A percentile compares a stretch with the other conserved stretches of the same genome.
Conservation (phyloP, 805 yeast species). For the Tetrapisispora namnaoensis region DNA sequence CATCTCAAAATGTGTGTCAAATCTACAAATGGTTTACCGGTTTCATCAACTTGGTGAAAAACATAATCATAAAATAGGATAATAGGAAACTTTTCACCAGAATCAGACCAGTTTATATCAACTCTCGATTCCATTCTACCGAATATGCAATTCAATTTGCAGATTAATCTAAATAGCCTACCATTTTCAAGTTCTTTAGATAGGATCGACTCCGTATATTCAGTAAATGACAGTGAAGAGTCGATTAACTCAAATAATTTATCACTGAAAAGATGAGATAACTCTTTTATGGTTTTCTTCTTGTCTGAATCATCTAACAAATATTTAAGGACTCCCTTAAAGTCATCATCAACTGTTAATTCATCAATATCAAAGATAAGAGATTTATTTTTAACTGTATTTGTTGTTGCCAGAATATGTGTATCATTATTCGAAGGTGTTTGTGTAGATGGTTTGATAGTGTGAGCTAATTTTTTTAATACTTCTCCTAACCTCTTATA, state of each 20-base stretch:
- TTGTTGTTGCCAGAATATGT: conserved; percentile 1
- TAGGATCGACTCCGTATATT: conserved; percentile 51
- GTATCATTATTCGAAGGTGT: conserved; percentile 5
- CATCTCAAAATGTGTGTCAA: conserved; percentile 69
- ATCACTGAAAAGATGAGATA: conserved; percentile 35
- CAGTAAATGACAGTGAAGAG: conserved; percentile 42
- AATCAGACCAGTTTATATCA: conserved; percentile 56
- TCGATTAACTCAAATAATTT: conserved; percentile 40
- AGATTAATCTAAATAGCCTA: conserved; percentile 67
- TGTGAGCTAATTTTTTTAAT: conserved; percentile 26
- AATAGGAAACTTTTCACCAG: conserved; percentile 65
- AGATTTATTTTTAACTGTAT: neutral
- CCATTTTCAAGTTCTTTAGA: conserved; percentile 79
- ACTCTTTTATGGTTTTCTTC: conserved; percentile 23
- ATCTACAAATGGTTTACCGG: conserved; percentile 70
- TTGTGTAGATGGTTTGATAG: conserved; percentile 1
- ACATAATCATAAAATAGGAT: conserved; percentile 73
- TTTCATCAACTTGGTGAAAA: conserved; percentile 73
- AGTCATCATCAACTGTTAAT: conserved; percentile 33
- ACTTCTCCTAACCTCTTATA: conserved; percentile 48
- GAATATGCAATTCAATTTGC: conserved; percentile 69
- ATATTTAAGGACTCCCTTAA: conserved; percentile 37
- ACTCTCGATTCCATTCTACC: conserved; percentile 60
- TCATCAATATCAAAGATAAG: conserved; percentile 3
- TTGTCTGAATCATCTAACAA: conserved; percentile 23